These are phyloP conservation scores for Diaporthe sp. DNA, from an alignment of 2,329 filamentous ascomycete genomes.

Conservation along the genomic window DNA sequence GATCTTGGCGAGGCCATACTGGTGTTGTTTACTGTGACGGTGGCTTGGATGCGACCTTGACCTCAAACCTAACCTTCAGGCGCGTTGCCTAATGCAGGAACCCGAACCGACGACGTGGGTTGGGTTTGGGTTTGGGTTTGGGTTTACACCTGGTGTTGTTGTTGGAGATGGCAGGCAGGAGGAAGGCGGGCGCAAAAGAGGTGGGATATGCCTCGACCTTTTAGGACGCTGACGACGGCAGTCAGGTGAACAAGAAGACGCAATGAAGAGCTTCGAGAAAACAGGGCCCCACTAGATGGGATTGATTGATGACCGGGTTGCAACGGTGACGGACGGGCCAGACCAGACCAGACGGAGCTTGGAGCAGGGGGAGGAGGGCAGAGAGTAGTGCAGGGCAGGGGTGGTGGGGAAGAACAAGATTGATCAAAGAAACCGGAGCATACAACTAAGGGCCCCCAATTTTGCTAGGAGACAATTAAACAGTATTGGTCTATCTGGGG, in stretches of 20 bases:
- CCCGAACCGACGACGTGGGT: conserved; percentile 23
- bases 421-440: conserved; percentile 18
- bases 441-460: neutral
- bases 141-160: neutral
- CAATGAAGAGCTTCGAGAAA: conserved; percentile 9
- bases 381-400: conserved; percentile 4
- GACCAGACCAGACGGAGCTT: neutral
- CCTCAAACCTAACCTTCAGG: neutral
- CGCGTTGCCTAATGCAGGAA: conserved; percentile 32
- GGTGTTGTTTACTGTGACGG: conserved; percentile 9
- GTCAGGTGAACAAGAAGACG: neutral
- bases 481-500: conserved; percentile 18
- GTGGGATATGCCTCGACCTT: conserved; percentile 30
- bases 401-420: conserved; percentile 23
- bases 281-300: neutral
- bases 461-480: conserved; percentile 7
- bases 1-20: conserved; percentile 36
- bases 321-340: conserved; percentile 8
- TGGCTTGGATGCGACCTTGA: conserved; percentile 10
- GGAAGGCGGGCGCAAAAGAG: neutral
- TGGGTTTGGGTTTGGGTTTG: conserved; percentile 1
- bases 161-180: neutral
- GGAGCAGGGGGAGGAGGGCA: neutral
- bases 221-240: neutral
- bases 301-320: neutral